Evolutionary conservation across 2,329 filamentous ascomycete genomes (phyloP), one percentile per base, ranked within the genome.

Genomic region (Hypocrella siamensis): DNA sequence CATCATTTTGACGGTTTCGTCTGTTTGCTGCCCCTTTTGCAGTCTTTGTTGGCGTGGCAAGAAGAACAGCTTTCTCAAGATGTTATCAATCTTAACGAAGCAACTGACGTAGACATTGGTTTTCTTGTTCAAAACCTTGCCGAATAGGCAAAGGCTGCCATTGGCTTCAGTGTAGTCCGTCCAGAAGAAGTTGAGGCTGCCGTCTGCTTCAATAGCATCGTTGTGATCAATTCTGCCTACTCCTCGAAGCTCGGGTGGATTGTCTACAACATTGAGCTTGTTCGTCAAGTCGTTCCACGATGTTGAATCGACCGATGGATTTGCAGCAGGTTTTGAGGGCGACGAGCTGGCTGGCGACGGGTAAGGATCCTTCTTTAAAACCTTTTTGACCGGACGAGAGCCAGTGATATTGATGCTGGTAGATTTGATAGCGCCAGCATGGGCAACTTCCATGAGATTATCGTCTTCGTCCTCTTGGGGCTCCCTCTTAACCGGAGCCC

Each of bases 21-120:
- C 67, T 0, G 80, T 90, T 35, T 79, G 70, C 35, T 67, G 64
- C 9, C 79, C 79, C 41, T 68, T 59, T 33, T 60, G 51, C 8
- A 64, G 36, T 8, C 64, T 63, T 26, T 61, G 58, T 43, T 84
- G 65, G 27, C 90, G 79, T 5, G 90, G 90, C 25, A 98, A 63
- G 49, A 98, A 98, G 55, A 78, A 98, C 0, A 98, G 66, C 48
- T 93, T 96, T 37, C 90, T 74, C 33, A 93, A 56, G 37, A 98
- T 81, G 43, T 94, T 94, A 61, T 98, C 86, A 15, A 98, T 65
- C 54, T 96, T 96, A 52, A 94, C 71, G 46, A 98, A 96, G 46
- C 85, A 92, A 56, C 90, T 98, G 37, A 85, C 79, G 49, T 82
- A 86, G 27, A 65, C 63, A 31, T 71, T 75, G 2, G 73, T 82